Evolutionary conservation across 768 basidiomycete genomes (phyloP), one percentile per base, ranked within the genome.

Genomic region (Tricholomella constricta): DNA sequence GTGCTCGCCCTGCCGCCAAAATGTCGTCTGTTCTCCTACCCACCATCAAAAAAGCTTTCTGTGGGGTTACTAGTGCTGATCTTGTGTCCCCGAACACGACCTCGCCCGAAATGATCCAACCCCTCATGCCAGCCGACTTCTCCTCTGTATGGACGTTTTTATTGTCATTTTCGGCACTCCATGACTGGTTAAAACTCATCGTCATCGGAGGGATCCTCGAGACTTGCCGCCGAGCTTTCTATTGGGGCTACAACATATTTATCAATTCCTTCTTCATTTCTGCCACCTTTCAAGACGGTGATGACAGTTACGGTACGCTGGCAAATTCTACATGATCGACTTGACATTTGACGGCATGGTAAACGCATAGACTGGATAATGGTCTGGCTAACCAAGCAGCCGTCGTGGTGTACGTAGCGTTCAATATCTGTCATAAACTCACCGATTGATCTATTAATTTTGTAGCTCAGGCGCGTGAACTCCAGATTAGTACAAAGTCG

Each of bases 321-420:
- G n/a, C 31, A 29, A 14, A 14, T 48, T 12, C 17, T 51, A 42
- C 12, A 51, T 29, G 14, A 23, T 23, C 19, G 14, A 23, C 14
- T 25, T 41, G 7, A 2, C 23, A 14, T 19, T 14, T 38, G 6
- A 8, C n/a, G 14, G 31, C 4, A 14, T 29, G 44, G 6, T 5
- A 15, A 11, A 7, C 27, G 10, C 20, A 27, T 46, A 84, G 82
- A 72, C 2, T 86, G 84, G 84, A 73, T 86, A 45, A 71, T 84
- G 66, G 67, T 73, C 37, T 86, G 83, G 83, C 56, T 85, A 0
- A 78, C 81, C n/a, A 73, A 72, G 41, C 78, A 81, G 29, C 79
- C 80, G 11, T 68, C 77, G 14, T 85, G 81, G 80, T 69, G 81
- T 78, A 49, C 52, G 80, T 62, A 62, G 31, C 9, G 14, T 14